phyloP scores from a whole-genome alignment of 176 grass and related monocot genomes.

The Zoysia japonica region DNA sequence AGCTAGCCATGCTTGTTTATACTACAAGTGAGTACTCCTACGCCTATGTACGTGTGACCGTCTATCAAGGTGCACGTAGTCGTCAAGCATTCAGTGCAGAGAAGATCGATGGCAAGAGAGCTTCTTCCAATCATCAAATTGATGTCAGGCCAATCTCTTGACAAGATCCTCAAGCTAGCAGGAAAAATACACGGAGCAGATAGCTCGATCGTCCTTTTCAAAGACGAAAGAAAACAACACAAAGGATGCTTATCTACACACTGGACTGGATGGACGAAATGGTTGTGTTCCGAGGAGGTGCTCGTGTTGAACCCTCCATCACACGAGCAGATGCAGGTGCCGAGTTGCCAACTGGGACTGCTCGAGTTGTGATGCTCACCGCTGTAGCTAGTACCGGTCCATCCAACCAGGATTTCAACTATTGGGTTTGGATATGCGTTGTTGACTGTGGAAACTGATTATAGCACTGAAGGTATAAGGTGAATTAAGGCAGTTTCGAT shows the following conservation, averaged over 20 bases:
- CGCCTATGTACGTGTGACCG: too few species aligned
- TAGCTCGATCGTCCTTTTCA: neutral
- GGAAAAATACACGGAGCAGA: neutral
- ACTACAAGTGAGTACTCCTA: too few species aligned
- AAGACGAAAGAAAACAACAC: neutral
- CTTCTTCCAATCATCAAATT: too few species aligned
- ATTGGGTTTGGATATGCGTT: slow-evolving; percentile 16
- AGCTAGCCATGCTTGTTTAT: too few species aligned
- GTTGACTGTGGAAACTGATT: neutral
- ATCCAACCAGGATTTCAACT: neutral
- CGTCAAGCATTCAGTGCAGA: too few species aligned
- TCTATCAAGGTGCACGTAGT: too few species aligned
- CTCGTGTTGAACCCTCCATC: slow-evolving; percentile 36
- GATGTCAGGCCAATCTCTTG: neutral
- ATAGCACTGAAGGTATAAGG: neutral
- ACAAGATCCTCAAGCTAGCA: neutral
- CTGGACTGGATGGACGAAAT: neutral
- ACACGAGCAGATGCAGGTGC: neutral
- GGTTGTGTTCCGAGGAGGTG: slow-evolving; percentile 4
- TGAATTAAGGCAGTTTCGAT: neutral
- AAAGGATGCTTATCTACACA: too few species aligned
- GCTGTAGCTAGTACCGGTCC: neutral
- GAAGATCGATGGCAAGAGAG: too few species aligned
- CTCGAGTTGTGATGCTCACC: neutral
- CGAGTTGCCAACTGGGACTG: neutral